Evolutionary conservation across 2,329 filamentous ascomycete genomes (phyloP).

Genomic region (Cyclaneusma minus): DNA sequence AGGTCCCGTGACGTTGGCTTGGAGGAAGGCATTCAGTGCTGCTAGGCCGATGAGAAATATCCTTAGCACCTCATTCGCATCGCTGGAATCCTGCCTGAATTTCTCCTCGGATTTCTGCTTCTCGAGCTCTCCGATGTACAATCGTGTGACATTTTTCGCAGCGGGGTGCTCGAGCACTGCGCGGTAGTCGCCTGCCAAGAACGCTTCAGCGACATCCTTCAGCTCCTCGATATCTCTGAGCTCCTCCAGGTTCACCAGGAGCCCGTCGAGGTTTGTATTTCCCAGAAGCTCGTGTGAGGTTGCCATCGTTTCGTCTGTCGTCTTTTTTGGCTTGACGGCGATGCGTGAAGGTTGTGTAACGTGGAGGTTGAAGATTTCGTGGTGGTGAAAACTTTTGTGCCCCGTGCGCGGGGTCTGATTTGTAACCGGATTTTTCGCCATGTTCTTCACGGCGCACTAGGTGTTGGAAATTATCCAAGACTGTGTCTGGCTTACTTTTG

Average conservation of each 20-base stretch:
- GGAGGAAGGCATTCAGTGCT: slow-evolving; percentile 64
- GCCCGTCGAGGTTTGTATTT: slow-evolving; percentile 11
- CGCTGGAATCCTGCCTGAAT: slow-evolving; percentile 4
- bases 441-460: no score
- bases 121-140: slow-evolving; percentile 1
- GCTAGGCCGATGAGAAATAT: slow-evolving; percentile 41
- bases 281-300: no score
- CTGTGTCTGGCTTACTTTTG: no score
- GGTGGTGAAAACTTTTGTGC: no score
- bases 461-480: no score
- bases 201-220: slow-evolving; percentile 11
- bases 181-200: slow-evolving; percentile 16
- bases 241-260: slow-evolving; percentile 13
- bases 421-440: no score
- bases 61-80: no score
- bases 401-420: no score
- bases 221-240: slow-evolving; percentile 11
- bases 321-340: no score
- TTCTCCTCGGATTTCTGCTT: slow-evolving; percentile 4
- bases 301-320: no score
- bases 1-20: slow-evolving; percentile 78
- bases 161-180: slow-evolving; percentile 12
- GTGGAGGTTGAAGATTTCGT: no score
- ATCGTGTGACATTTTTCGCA: slow-evolving; percentile 10
- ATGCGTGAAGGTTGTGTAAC: no score